Base-by-base conservation (phyloP, 2,329 filamentous ascomycete species). In the Alternaria sp. region DNA sequence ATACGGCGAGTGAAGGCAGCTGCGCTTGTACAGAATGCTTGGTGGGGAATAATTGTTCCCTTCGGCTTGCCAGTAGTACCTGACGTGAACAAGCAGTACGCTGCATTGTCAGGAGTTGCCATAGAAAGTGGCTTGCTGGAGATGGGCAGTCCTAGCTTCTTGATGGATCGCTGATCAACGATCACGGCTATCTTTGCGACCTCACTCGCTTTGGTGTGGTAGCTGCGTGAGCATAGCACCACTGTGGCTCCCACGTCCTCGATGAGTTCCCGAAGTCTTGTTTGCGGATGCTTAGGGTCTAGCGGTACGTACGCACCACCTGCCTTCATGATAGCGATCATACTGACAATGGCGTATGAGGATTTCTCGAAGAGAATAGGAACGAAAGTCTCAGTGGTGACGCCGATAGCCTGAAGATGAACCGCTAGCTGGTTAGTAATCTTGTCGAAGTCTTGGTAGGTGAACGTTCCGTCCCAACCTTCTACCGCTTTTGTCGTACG, bases 41-140 rank as follows among this genome's bases (percentile, higher is more conserved):
- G 78, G 66, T 91, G 88, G 5, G 85, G 85, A 56, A 89, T 85
- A 33, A 88, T 85, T 9, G 88, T 85, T 2, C 86, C 87, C 56
- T 86, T 86, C 0, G 85, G 84, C 49, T 80, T 82, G 45, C 72
- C 71, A 11, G 72, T 77, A 23, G 70, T 75, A 13, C 72, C 72
- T 21, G 73, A 77, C 0, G 83, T 84, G 63, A 89, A 86, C 7
- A 90, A 81, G 14, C 88, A 80, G 66, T 88, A 90, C 0, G 87
- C 86, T 4, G 82, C 80, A 42, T 84, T 54, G 78, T 80, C 3
- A 78, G 79, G 5, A 70, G 72, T 26, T 72, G 68, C 70, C 72
- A 72, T 31, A 75, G 70, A 17, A 75, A 78, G 53, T 62, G 75
- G 59, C 78, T 77, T 39, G 74, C 73, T 57, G 76, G 80, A 67